Evolutionary conservation across 83 land plant genomes (phyloP).

Genomic region (Isoetes engelmannii): DNA sequence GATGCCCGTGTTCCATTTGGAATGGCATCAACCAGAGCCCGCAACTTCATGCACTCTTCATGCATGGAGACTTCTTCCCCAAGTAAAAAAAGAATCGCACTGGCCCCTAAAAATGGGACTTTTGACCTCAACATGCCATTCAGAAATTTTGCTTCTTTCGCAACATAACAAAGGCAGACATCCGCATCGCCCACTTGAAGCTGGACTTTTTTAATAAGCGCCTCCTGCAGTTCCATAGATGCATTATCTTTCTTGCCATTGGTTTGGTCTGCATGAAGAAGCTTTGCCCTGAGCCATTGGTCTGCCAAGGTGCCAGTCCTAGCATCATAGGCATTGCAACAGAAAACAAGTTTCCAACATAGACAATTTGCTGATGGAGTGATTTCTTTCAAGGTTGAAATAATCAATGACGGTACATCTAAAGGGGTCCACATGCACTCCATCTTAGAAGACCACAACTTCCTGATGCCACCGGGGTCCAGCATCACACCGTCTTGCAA

Average conservation of each 20-base stretch:
- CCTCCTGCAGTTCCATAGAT: too few species aligned
- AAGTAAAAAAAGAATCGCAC: constrained; percentile 54
- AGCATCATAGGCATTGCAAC: constrained; percentile 21
- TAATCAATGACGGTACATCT: constrained; percentile 50
- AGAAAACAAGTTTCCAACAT: constrained; percentile 63
- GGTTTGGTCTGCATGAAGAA: too few species aligned
- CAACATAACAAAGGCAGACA: too few species aligned
- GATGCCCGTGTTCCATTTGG: constrained; percentile 54
- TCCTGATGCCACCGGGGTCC: too few species aligned
- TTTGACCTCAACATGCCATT: neutral
- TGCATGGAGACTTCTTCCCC: constrained; percentile 42
- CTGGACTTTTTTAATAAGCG: too few species aligned
- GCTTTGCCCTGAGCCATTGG: too few species aligned
- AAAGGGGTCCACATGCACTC: constrained; percentile 43
- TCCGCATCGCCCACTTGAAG: too few species aligned
- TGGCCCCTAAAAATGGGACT: constrained; percentile 44
- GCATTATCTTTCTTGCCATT: too few species aligned
- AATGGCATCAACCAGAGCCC: constrained; percentile 40
- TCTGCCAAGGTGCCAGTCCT: too few species aligned
- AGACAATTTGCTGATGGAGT: constrained; percentile 46
- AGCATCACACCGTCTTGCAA: too few species aligned
- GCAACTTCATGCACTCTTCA: constrained; percentile 46
- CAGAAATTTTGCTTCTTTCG: neutral
- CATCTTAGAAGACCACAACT: too few species aligned
- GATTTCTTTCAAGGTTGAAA: constrained; percentile 27